Conservation (phyloP, 2,329 filamentous ascomycete species). For the Stemphylium vesicarium region DNA sequence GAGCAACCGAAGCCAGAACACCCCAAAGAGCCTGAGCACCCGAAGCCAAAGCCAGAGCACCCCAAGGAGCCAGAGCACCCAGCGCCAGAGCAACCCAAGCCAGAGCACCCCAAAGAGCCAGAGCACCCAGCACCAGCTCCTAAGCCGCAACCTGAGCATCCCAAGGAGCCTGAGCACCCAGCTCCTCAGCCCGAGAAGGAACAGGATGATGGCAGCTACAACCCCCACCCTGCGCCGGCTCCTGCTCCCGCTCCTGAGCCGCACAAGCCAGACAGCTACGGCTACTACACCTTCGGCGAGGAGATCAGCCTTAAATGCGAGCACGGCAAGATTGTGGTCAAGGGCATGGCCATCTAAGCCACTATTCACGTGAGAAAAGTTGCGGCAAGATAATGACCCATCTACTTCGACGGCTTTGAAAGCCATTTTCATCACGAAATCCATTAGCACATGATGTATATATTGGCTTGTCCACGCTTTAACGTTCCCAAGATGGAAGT, state of each 20-base stretch:
- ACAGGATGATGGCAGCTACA: too few relatives aligned
- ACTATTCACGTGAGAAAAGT: too few relatives aligned
- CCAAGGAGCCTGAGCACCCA: not conserved
- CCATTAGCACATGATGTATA: too few relatives aligned
- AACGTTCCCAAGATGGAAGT: too few relatives aligned
- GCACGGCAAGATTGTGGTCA: conserved; percentile 17
- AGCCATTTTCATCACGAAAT: too few relatives aligned
- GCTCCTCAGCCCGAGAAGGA: too few relatives aligned
- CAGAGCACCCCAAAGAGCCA: not conserved
- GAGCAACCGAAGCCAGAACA: not conserved
- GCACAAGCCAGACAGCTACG: conserved; percentile 4
- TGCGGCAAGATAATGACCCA: too few relatives aligned
- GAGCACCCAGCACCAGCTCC: not conserved
- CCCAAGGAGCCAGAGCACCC: not conserved
- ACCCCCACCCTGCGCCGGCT: too few relatives aligned
- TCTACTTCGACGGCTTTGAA: too few relatives aligned
- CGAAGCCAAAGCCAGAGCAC: not conserved
- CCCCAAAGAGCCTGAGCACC: not conserved
- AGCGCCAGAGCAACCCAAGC: too few relatives aligned
- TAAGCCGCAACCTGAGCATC: not conserved
- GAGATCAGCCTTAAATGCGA: conserved; percentile 24
- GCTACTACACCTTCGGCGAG: conserved; percentile 17
- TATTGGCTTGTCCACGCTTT: too few relatives aligned
- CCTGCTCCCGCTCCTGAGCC: not conserved
- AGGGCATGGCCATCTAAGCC: not conserved